Evolutionary conservation across 2,329 filamentous ascomycete genomes (phyloP).

Genomic region (Epichloe gansuensis): DNA sequence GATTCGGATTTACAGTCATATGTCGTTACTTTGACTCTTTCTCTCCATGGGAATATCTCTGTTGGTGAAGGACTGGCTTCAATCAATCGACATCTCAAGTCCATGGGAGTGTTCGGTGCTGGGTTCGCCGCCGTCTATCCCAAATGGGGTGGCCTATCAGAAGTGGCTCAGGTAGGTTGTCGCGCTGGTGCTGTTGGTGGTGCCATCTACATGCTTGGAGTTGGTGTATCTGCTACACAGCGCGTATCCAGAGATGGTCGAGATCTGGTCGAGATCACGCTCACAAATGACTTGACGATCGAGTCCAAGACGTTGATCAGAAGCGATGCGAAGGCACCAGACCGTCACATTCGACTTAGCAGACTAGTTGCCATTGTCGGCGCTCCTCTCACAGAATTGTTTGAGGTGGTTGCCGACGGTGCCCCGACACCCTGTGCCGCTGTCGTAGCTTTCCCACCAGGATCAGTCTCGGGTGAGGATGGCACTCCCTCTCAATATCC

Average conservation of each 20-base stretch:
- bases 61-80: slow-evolving; percentile 54
- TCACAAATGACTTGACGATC: slow-evolving; percentile 46
- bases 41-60: slow-evolving; percentile 48
- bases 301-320: slow-evolving; percentile 41
- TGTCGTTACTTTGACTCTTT: slow-evolving; percentile 57
- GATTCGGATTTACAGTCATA: slow-evolving; percentile 54
- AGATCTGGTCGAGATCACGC: slow-evolving; percentile 28
- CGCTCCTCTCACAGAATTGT: slow-evolving; percentile 51
- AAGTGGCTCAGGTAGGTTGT: slow-evolving; percentile 84
- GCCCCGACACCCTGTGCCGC: slow-evolving; percentile 63
- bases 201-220: slow-evolving; percentile 75
- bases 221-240: slow-evolving; percentile 38
- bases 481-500: slow-evolving; percentile 29
- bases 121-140: slow-evolving; percentile 83
- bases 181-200: slow-evolving; percentile 85
- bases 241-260: slow-evolving; percentile 10
- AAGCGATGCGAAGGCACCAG: slow-evolving; percentile 20
- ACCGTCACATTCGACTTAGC: slow-evolving; percentile 29
- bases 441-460: slow-evolving; percentile 51
- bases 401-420: slow-evolving; percentile 60
- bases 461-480: slow-evolving; percentile 25
- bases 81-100: slow-evolving; percentile 69
- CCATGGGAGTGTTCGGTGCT: slow-evolving; percentile 75
- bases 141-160: slow-evolving; percentile 84
- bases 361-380: slow-evolving; percentile 58